Conservation (phyloP, 1,284 basidiomycete genomes). For the Testicularia cyperi region DNA sequence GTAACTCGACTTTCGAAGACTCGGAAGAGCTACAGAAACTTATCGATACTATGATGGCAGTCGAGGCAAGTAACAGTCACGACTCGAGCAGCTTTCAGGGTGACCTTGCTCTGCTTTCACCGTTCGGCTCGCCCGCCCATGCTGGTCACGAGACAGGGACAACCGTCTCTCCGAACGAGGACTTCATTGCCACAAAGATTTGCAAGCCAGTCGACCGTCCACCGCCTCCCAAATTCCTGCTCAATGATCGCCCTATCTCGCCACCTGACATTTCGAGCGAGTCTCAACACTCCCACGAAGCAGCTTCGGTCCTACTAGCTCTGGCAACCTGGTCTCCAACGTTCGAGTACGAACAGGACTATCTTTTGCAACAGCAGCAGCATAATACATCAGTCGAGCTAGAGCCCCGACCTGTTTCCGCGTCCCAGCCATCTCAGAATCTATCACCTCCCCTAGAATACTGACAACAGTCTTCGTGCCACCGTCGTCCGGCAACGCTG, state of each 20-base stretch:
- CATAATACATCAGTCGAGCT: too few species aligned
- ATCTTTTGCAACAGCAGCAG: too few species aligned
- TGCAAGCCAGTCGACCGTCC: neutral
- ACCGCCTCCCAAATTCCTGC: constrained; percentile 29
- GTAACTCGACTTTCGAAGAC: constrained; percentile 35
- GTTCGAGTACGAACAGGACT: too few species aligned
- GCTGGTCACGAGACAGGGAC: neutral
- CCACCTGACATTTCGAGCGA: constrained; percentile 11
- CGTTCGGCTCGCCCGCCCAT: constrained; percentile 21
- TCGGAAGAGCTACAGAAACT: constrained; percentile 33
- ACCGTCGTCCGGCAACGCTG: too few species aligned
- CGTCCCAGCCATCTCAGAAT: too few species aligned
- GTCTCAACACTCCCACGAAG: neutral
- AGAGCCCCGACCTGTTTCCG: too few species aligned
- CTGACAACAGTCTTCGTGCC: too few species aligned
- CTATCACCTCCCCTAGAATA: too few species aligned
- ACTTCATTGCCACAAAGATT: too few species aligned
- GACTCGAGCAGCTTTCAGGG: neutral
- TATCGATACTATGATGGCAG: constrained; percentile 35
- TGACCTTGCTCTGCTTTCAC: constrained; percentile 21
- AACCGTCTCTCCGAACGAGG: neutral
- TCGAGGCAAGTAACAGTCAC: constrained; percentile 13
- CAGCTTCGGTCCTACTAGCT: too few species aligned
- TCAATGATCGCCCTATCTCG: constrained; percentile 34
- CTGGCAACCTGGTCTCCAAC: too few species aligned